phyloP scores from a whole-genome alignment of 306 rosid species.

The Lathyrus sativus region DNA sequence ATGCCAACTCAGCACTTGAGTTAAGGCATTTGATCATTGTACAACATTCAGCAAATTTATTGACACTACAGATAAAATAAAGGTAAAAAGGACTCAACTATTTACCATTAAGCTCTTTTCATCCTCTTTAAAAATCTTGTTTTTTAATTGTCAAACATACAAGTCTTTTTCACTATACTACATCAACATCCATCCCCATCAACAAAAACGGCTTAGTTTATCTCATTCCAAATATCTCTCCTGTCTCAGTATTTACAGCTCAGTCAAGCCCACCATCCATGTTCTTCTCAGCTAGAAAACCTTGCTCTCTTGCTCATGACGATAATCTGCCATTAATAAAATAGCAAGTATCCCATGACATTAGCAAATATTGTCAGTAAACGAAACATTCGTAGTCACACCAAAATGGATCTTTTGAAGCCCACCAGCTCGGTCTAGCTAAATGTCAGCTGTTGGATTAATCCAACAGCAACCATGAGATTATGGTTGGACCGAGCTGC shows the following conservation, averaged over 20 bases:
- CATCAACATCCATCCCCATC: conserved; percentile 29
- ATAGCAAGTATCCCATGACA: conserved; percentile 22
- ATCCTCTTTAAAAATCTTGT: conserved; percentile 3
- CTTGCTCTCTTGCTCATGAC: conserved; percentile 21
- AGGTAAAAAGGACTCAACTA: background rate
- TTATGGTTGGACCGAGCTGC: conserved; percentile 11
- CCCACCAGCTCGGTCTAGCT: background rate
- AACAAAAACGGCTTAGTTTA: conserved; percentile 32
- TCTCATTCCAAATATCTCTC: conserved; percentile 32
- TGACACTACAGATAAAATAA: background rate
- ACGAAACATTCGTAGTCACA: background rate
- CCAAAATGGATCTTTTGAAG: background rate
- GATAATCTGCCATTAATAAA: conserved; percentile 41
- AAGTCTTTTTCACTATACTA: conserved; percentile 29
- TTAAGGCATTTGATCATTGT: background rate
- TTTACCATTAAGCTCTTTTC: conserved; percentile 1
- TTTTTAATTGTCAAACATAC: background rate
- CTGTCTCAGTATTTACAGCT: conserved; percentile 45
- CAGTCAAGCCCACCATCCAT: background rate
- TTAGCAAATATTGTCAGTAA: background rate
- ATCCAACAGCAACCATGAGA: background rate
- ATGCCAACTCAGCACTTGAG: background rate
- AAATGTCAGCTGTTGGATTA: background rate
- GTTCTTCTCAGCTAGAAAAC: conserved; percentile 1
- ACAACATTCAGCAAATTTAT: background rate